Percentiles rank a stretch among this genome's conserved stretches.
Conservation (phyloP, 371 early-diverging fungal species). For the Chytridiales sp. region DNA sequence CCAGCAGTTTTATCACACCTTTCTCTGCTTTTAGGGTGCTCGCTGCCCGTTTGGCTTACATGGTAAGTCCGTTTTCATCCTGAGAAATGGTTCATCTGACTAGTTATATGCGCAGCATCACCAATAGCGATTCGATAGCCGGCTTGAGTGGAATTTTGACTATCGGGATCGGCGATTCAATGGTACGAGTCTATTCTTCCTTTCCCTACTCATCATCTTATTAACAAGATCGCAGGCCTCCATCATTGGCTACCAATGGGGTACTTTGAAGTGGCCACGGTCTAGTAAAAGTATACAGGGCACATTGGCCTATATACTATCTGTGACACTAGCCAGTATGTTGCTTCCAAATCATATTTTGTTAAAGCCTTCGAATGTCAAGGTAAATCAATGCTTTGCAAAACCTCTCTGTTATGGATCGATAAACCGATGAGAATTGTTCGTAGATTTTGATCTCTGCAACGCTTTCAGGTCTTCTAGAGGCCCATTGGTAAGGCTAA, state of each 20-base stretch:
- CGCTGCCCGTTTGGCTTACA: constrained; percentile 83
- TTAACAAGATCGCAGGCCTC: constrained; percentile 63
- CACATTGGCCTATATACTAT: constrained; percentile 71
- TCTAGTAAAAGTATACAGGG: constrained; percentile 87
- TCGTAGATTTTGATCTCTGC: constrained; percentile 6
- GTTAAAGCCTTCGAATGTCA: constrained; percentile 6
- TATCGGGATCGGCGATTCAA: constrained; percentile 85
- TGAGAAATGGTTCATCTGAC: neutral
- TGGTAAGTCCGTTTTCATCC: constrained; percentile 31
- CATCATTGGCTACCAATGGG: constrained; percentile 73
- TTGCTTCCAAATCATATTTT: neutral
- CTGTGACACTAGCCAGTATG: constrained; percentile 33
- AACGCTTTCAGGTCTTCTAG: constrained; percentile 28
- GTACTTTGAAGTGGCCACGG: constrained; percentile 70
- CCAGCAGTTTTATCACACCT: constrained; percentile 84
- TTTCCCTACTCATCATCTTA: neutral
- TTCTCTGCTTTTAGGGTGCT: constrained; percentile 87
- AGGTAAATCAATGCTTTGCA: neutral
- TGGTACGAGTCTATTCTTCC: constrained; percentile 47
- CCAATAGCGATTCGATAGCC: constrained; percentile 12
- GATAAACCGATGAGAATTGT: neutral
- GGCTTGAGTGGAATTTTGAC: constrained; percentile 65
- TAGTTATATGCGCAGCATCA: neutral
- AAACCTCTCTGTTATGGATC: constrained; percentile 6
- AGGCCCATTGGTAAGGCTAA: constrained; percentile 39